Base-by-base conservation (phyloP, 345 rosid genomes). In the Lepidium africanum region DNA sequence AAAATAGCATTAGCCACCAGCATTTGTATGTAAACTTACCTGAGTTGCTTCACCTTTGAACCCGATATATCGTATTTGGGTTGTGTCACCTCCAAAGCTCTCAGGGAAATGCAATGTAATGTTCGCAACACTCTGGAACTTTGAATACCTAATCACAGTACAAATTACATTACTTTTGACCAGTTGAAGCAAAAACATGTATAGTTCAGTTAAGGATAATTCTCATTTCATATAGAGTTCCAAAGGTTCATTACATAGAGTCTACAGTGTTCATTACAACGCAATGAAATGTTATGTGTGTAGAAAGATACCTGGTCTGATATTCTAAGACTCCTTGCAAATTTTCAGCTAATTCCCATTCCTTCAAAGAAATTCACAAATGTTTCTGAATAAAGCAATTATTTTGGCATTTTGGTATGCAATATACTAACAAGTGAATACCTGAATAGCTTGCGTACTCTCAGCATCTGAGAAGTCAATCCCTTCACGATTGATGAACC, bases 31-130 rank as follows among this genome's bases (percentile, higher is more conserved):
- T 37, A 65, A 17, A 15, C 40, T 64, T 84, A 90, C 97, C 88
- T 91, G 89, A 10, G 99, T 94, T 39, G 96, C 95, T 91, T 94
- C 99, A 39, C 99, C 99, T 83, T 89, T 94, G 60, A 91, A 87
- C 38, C 99, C 97, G 57, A 94, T 94, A 49, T 86, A 94, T 65
- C 77, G 84, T 74, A 94, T 94, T 75, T 83, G 88, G 50, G 87
- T 87, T 15, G 80, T 80, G 62, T 89, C 92, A 37, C 93, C 95
- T 13, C 92, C 93, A 81, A 87, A 91, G 63, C 83, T 91, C 40
- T 83, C 95, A n/a, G 99, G 95, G 78, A 94, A 89, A 79, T 91
- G 96, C 81, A 94, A 74, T n/a, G 99, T 91, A 69, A 94, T 91
- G 62, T 78, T 94, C 33, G 83, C 91, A 49, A 89, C 93, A 68